Conservation (phyloP, 163 green algal species). For the Scenedesmus sp. region DNA sequence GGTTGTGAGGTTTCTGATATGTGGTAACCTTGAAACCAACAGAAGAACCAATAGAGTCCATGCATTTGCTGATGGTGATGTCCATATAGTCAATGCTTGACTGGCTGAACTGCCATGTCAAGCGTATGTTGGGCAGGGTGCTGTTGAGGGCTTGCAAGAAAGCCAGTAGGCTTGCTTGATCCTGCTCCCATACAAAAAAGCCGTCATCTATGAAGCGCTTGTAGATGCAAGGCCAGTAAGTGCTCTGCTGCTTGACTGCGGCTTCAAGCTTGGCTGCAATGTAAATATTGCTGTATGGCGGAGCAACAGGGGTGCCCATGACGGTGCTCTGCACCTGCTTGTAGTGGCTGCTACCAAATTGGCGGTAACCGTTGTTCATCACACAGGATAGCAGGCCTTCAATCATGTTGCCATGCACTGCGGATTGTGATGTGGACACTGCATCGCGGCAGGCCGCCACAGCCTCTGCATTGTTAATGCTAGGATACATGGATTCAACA, state of each 20-base stretch:
- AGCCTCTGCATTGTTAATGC: too few relatives aligned
- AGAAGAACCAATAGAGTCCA: not conserved
- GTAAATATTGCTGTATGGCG: too few relatives aligned
- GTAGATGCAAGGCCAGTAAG: too few relatives aligned
- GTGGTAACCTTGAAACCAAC: not conserved
- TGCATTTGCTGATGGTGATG: too few relatives aligned
- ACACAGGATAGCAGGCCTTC: not conserved
- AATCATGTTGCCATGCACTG: too few relatives aligned
- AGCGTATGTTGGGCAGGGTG: constrained; percentile 4
- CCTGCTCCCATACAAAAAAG: constrained; percentile 14
- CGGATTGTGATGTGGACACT: too few relatives aligned
- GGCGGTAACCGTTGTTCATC: not conserved
- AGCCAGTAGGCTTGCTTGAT: not conserved
- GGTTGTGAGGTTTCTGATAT: constrained; percentile 4
- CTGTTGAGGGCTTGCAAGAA: constrained; percentile 29
- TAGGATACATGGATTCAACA: too few relatives aligned
- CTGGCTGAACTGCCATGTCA: constrained; percentile 14
- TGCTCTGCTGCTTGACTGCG: too few relatives aligned
- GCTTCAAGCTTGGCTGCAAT: too few relatives aligned
- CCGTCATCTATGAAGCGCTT: constrained; percentile 42
- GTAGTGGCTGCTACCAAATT: constrained; percentile 9
- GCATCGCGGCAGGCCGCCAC: too few relatives aligned
- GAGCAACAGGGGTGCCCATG: too few relatives aligned
- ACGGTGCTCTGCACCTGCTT: not conserved
- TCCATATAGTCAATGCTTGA: too few relatives aligned